Evolutionary conservation across 1,284 basidiomycete genomes (phyloP).

Genomic region (Cutaneotrichosporon cutaneum): DNA sequence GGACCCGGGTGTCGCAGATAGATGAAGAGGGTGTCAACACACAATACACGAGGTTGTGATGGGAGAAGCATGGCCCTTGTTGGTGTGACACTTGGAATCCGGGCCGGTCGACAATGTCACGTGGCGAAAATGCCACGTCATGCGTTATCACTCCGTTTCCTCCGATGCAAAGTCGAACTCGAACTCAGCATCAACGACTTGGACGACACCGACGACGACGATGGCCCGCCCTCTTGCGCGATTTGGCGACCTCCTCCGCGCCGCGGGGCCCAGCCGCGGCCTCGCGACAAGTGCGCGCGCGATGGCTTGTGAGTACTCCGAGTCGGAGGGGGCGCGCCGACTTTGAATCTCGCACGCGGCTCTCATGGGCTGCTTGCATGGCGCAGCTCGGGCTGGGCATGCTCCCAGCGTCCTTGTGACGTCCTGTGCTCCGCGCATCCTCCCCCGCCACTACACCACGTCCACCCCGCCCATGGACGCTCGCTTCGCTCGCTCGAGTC

Average conservation of each 20-base stretch:
- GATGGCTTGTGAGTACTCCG: constrained; percentile 8
- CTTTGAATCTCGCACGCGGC: background rate
- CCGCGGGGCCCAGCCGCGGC: constrained; percentile 17
- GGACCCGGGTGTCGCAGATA: background rate
- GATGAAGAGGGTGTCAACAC: background rate
- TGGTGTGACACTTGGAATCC: background rate
- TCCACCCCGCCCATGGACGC: no score
- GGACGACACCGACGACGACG: background rate
- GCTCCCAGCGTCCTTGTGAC: no score
- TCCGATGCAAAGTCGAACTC: background rate
- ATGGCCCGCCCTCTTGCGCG: constrained; percentile 12
- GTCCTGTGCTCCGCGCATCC: no score
- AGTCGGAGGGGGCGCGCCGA: no score
- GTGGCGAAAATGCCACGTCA: background rate
- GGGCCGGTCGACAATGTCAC: background rate
- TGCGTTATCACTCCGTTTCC: background rate
- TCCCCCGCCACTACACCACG: no score
- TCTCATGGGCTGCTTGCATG: background rate
- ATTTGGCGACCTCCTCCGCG: background rate
- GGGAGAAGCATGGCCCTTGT: no score
- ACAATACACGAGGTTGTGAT: background rate
- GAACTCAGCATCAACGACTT: no score
- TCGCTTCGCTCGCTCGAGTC: background rate
- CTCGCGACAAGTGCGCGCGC: constrained; percentile 10
- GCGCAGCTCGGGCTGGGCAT: no score